A percentile compares a stretch with the other conserved stretches of the same genome.
phyloP scores from a whole-genome alignment of 176 grass and related monocot genomes.

The Zea mays region DNA sequence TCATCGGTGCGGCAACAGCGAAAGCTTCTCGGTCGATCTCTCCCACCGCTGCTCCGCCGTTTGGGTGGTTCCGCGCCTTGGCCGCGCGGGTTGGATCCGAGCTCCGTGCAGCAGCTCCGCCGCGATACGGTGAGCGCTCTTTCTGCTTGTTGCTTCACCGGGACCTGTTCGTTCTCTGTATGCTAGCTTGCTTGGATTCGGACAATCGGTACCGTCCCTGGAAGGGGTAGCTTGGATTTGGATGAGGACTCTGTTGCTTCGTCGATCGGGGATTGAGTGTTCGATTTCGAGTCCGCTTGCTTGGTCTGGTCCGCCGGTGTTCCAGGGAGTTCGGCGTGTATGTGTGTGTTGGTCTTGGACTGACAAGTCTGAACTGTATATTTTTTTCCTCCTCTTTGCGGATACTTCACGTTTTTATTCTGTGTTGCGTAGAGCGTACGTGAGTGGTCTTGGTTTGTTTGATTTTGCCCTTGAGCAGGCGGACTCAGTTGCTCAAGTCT shows the following conservation, averaged over 20 bases:
- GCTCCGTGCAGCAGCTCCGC: neutral
- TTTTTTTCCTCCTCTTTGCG: slow-evolving; percentile 24
- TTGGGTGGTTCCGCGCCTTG: neutral
- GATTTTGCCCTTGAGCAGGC: neutral
- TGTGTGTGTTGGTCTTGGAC: neutral
- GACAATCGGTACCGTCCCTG: neutral
- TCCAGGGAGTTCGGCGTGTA: neutral
- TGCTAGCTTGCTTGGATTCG: neutral
- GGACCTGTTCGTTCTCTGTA: neutral
- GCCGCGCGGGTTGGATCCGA: neutral
- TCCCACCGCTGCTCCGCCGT: neutral
- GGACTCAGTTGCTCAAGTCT: slow-evolving; percentile 18
- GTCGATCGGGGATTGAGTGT: neutral
- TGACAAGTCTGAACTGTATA: slow-evolving; percentile 13
- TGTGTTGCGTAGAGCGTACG: slow-evolving; percentile 42
- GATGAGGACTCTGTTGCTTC: neutral
- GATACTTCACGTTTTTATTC: slow-evolving; percentile 38
- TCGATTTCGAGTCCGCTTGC: slow-evolving; percentile 25
- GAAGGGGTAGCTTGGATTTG: neutral
- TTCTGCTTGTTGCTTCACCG: neutral
- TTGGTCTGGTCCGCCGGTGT: neutral
- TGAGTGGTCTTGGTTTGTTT: slow-evolving; percentile 5
- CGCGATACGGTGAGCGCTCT: slow-evolving; percentile 40
- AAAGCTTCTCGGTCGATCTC: neutral
- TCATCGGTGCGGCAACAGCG: neutral